Conservation (phyloP, 371 early-diverging fungal species). For the Cokeromyces recurvatus region DNA sequence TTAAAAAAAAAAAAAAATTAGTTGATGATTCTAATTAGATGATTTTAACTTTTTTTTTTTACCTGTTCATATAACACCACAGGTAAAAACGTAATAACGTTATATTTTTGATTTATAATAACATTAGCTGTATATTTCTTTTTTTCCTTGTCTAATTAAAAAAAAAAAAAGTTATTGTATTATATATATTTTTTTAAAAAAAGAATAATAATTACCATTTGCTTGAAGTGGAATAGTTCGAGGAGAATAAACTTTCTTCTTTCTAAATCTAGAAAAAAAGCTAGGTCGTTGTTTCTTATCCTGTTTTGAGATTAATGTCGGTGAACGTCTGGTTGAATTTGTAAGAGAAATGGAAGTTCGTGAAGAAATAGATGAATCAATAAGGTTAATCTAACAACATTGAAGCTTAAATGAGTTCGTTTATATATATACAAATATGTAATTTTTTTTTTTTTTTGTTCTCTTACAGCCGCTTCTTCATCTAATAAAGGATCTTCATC, state of each 20-base stretch:
- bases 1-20: neutral
- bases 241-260: conserved; percentile 22
- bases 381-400: conserved; percentile 1
- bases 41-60: conserved; percentile 8
- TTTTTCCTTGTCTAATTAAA: conserved; percentile 46
- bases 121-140: conserved; percentile 77
- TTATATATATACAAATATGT: no score
- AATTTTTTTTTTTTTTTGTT: no score
- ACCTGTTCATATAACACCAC: conserved; percentile 93
- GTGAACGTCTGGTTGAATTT: no score
- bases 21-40: no score
- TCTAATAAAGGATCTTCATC: conserved; percentile 48
- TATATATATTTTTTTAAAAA: neutral
- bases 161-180: no score
- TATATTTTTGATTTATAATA: conserved; percentile 97
- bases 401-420: no score
- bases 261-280: conserved; percentile 15
- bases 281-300: conserved; percentile 2
- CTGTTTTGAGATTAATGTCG: neutral
- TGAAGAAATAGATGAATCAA: no score
- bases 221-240: conserved; percentile 29
- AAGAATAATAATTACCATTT: conserved; percentile 18
- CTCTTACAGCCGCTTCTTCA: conserved; percentile 39
- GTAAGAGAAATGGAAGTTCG: no score
- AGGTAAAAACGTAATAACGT: conserved; percentile 84